These are phyloP conservation scores for Bipolaris oryzae DNA, from an alignment of 2,329 filamentous ascomycete genomes.

Conservation along the genomic window DNA sequence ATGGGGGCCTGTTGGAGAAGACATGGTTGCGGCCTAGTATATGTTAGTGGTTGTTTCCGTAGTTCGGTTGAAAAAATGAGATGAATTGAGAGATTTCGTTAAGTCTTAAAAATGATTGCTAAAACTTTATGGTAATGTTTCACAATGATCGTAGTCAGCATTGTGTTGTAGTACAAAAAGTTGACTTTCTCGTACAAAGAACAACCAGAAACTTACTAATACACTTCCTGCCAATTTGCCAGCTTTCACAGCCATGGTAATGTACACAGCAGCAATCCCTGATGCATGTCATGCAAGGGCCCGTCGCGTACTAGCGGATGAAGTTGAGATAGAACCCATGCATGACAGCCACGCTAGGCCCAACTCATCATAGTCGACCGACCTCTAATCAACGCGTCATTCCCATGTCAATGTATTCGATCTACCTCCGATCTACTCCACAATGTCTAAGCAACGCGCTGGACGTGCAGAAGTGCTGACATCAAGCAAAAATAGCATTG, in stretches of 20 bases:
- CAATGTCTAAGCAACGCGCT: constrained; percentile 8
- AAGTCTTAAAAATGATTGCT: too few relatives aligned
- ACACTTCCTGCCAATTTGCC: too few relatives aligned
- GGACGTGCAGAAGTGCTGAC: constrained; percentile 27
- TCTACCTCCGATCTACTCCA: constrained; percentile 18
- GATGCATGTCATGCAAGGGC: not conserved
- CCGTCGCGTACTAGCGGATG: not conserved
- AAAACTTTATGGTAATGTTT: too few relatives aligned
- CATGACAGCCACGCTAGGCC: not conserved
- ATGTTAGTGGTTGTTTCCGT: not conserved
- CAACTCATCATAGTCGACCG: not conserved
- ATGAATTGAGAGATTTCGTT: too few relatives aligned
- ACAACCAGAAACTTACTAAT: not conserved
- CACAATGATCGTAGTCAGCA: too few relatives aligned
- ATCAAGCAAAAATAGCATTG: constrained; percentile 34
- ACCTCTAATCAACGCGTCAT: constrained; percentile 29
- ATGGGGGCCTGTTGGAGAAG: not conserved
- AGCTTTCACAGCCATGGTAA: not conserved
- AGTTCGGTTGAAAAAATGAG: too few relatives aligned
- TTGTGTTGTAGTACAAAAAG: too few relatives aligned
- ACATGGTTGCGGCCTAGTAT: not conserved
- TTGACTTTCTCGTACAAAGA: too few relatives aligned
- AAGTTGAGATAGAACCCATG: constrained; percentile 1
- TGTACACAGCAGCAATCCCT: not conserved
- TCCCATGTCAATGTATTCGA: constrained; percentile 12